Conservation (phyloP, 352 stramenopile genomes). For the Pythium monospermum region DNA sequence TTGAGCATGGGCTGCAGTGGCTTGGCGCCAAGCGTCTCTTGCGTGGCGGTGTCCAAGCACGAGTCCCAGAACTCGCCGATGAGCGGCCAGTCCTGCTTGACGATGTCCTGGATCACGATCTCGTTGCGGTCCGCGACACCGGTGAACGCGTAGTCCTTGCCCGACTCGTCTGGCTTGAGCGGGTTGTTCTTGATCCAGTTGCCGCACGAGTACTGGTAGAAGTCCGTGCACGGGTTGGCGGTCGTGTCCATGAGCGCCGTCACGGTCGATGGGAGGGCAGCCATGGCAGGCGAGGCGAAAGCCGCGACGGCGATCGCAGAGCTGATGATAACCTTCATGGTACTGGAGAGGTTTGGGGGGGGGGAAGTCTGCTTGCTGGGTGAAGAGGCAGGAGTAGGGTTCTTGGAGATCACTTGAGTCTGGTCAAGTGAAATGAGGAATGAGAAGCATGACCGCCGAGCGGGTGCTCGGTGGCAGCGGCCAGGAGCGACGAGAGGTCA, state of each 20-base stretch:
- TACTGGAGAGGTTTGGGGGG: too few relatives aligned
- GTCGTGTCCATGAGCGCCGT: slow-evolving; percentile 25
- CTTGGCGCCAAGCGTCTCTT: slow-evolving; percentile 32
- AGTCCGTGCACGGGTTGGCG: slow-evolving; percentile 30
- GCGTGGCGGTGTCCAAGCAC: slow-evolving; percentile 35
- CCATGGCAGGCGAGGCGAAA: slow-evolving; percentile 8
- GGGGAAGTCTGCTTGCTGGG: too few relatives aligned
- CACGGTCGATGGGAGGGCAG: slow-evolving; percentile 27
- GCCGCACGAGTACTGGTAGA: slow-evolving; percentile 39
- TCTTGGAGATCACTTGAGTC: too few relatives aligned
- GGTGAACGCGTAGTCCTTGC: slow-evolving; percentile 25
- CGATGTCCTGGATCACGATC: slow-evolving; percentile 29
- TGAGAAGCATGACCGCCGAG: too few relatives aligned
- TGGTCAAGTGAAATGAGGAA: slow-evolving; percentile 22
- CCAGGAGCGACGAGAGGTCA: too few relatives aligned
- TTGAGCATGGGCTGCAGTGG: slow-evolving; percentile 34
- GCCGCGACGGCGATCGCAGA: slow-evolving; percentile 17
- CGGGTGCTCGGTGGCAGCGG: too few relatives aligned
- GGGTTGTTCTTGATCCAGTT: slow-evolving; percentile 29
- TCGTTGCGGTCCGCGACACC: slow-evolving; percentile 32
- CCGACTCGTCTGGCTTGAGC: slow-evolving; percentile 24
- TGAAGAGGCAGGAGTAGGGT: too few relatives aligned
- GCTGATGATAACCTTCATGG: slow-evolving; percentile 27
- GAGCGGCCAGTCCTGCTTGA: slow-evolving; percentile 31
- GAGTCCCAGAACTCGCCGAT: slow-evolving; percentile 33